These are phyloP conservation scores for Purshia tridentata DNA, from an alignment of 306 rosid genomes.

Conservation along the genomic window DNA sequence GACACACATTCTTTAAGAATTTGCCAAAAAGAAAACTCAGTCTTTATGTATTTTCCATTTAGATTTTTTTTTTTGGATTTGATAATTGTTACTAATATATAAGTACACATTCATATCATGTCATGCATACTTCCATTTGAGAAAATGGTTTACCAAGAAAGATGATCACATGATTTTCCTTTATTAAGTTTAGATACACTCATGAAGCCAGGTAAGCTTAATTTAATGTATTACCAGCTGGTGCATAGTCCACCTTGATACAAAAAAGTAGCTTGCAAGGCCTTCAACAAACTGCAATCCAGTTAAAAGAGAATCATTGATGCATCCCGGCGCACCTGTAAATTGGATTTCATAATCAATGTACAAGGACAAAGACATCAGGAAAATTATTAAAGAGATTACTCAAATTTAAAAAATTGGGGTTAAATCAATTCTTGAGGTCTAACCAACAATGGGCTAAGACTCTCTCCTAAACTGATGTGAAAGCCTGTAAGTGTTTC, in stretches of 20 bases:
- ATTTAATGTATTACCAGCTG: constrained; percentile 70
- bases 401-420: neutral
- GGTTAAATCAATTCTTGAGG: neutral
- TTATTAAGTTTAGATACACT: constrained; percentile 19
- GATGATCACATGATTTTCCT: constrained; percentile 7
- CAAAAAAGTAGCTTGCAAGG: constrained; percentile 70
- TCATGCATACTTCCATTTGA: constrained; percentile 15
- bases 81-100: neutral
- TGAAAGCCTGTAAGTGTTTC: neutral
- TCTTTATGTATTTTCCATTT: neutral
- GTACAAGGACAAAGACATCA: constrained; percentile 21
- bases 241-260: constrained; percentile 93
- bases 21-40: neutral
- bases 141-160: constrained; percentile 19
- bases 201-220: constrained; percentile 23
- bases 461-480: neutral
- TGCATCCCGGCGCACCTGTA: constrained; percentile 96
- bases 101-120: neutral
- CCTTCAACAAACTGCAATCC: constrained; percentile 93
- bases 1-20: neutral
- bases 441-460: neutral
- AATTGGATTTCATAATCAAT: constrained; percentile 32
- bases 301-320: constrained; percentile 84
- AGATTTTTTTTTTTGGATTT: neutral
- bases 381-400: neutral